Evolutionary conservation across 768 basidiomycete species (phyloP).

Genomic region (Mycena olivaceomarginata): DNA sequence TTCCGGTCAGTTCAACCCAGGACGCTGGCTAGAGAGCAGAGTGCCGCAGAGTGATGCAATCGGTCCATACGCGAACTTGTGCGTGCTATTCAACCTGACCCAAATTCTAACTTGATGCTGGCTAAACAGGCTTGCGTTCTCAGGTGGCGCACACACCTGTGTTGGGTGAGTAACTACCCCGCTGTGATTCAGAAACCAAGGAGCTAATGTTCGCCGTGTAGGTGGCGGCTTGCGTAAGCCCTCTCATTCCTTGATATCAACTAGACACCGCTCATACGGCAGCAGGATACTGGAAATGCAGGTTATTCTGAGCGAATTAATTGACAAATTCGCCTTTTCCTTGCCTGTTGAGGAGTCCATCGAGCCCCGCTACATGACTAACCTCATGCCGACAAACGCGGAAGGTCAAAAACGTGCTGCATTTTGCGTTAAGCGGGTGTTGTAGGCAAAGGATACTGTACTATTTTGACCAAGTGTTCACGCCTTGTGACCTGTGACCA

Average conservation of each 20-base stretch:
- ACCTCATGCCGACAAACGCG: constrained; percentile 32
- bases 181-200: constrained; percentile 19
- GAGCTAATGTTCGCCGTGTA: constrained; percentile 20
- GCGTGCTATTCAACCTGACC: constrained; percentile 33
- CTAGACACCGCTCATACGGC: constrained; percentile 13
- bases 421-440: constrained; percentile 36
- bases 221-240: constrained; percentile 47
- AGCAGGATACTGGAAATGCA: constrained; percentile 62
- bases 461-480: no score
- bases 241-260: constrained; percentile 20
- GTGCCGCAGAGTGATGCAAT: constrained; percentile 47
- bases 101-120: constrained; percentile 21
- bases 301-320: constrained; percentile 61
- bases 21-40: constrained; percentile 58
- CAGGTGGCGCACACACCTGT: constrained; percentile 38
- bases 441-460: constrained; percentile 35
- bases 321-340: constrained; percentile 63
- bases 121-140: constrained; percentile 24
- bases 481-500: no score
- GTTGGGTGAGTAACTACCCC: constrained; percentile 40
- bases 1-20: constrained; percentile 58
- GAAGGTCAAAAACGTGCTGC: constrained; percentile 34
- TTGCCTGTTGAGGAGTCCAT: constrained; percentile 46
- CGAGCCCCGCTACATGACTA: constrained; percentile 31
- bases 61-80: constrained; percentile 50